Conservation (phyloP, 139 green algal genomes). For the Diplosphaera chodatii region DNA sequence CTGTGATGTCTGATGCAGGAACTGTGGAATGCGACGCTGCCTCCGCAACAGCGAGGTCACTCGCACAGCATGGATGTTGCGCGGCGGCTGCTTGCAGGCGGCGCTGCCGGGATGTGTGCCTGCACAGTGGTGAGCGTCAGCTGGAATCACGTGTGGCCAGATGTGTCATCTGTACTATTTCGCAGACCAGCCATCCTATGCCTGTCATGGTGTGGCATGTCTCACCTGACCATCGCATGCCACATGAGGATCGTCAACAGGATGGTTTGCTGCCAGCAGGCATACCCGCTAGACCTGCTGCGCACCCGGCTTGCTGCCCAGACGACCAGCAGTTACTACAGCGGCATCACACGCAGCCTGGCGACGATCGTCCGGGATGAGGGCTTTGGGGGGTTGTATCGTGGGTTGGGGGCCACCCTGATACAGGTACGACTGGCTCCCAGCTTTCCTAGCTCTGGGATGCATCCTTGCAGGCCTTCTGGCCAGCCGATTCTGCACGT, state of each 20-base stretch:
- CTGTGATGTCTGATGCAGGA: conserved; percentile 15
- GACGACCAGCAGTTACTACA: conserved; percentile 47
- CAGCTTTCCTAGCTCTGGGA: too few relatives aligned
- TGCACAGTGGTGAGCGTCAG: conserved; percentile 79
- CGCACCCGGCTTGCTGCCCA: conserved; percentile 82
- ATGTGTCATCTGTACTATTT: too few relatives aligned
- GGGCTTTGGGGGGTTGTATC: conserved; percentile 79
- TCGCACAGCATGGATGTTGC: conserved; percentile 26
- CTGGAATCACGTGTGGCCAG: too few relatives aligned
- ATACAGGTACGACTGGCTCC: conserved; percentile 73
- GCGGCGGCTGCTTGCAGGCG: conserved; percentile 61
- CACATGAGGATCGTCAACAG: too few relatives aligned
- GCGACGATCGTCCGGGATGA: conserved; percentile 72
- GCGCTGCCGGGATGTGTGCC: conserved; percentile 66
- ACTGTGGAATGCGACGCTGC: conserved; percentile 21
- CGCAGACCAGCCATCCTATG: too few relatives aligned
- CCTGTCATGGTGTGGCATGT: too few relatives aligned
- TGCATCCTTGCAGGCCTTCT: too few relatives aligned
- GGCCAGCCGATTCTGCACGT: too few relatives aligned
- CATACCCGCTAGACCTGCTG: conserved; percentile 92
- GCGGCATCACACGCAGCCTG: conserved; percentile 61
- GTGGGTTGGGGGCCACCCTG: conserved; percentile 86
- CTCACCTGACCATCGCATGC: too few relatives aligned
- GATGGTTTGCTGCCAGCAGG: conserved; percentile 12
- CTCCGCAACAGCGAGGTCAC: not conserved